Base-by-base conservation (phyloP, 140 eudicot species). In the Stevia rebaudiana region DNA sequence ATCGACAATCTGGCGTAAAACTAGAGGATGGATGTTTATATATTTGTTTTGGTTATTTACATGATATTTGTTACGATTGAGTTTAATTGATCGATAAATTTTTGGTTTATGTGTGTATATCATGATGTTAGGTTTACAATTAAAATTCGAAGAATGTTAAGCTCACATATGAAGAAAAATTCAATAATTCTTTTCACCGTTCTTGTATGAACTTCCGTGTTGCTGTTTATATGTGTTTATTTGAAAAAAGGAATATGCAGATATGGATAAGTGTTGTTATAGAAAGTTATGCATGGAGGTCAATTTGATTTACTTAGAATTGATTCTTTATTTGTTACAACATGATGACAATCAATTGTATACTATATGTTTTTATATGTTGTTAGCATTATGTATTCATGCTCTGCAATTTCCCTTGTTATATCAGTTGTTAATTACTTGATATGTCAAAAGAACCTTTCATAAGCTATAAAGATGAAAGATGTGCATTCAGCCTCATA, bases 1-100 rank as follows among this genome's bases (percentile, higher is more conserved):
- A 67, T 67, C 42, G 72, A 7, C 18, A 37, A 60, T 70, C 35
- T 23, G 69, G 46, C 53, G 42, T 23, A 22, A 70, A 49, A 62
- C 15, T 13, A 17, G 11, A 28, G 30, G 30, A 63, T 52, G 46
- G 21, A 40, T 33, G 61, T 41, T 48, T 39, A 48, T 48, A 9
- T 70, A 7, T 36, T 6, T 24, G 44, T 25, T 72, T 39, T 30
- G 66, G 8, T 68, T 56, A 6, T 25, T 16, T 19, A 55, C 56
- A 36, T 31, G 67, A 42, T 55, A 17, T 68, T 2, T 68, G 11
- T 3, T 46, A 0, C 25, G 15, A 25, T 41, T 13, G 33, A 39
- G 3, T 22, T 23, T 33, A 53, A n/a, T 54, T 55, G 33, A 41
- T 54, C 11, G 22, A 2, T 4, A 30, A 40, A 54, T 15, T 30